Evolutionary conservation across 495 filamentous ascomycete species (phyloP).

Genomic region (Lindgomyces ingoldianus): DNA sequence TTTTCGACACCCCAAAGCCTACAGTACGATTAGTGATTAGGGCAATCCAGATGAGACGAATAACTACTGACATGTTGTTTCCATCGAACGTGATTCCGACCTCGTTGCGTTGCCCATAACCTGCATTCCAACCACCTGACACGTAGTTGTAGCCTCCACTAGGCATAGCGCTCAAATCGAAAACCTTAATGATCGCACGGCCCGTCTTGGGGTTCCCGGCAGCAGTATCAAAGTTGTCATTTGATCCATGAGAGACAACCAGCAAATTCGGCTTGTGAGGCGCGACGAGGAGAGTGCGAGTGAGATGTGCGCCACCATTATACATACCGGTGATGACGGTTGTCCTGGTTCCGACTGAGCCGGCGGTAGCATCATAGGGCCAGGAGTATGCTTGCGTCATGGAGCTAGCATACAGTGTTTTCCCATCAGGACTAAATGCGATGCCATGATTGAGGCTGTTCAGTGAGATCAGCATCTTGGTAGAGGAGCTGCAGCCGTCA

Average conservation of each 20-base stretch:
- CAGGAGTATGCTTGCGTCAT: conserved; percentile 30
- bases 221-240: conserved; percentile 29
- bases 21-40: neutral
- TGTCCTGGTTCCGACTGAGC: conserved; percentile 24
- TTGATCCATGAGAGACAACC: conserved; percentile 35
- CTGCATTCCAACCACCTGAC: conserved; percentile 12
- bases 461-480: conserved; percentile 30
- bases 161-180: conserved; percentile 27
- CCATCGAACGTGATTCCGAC: conserved; percentile 35
- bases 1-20: conserved; percentile 38
- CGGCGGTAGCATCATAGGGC: conserved; percentile 32
- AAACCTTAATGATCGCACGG: conserved; percentile 33
- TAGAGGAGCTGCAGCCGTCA: conserved; percentile 26
- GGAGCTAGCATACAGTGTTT: conserved; percentile 34
- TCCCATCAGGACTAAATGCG: conserved; percentile 29
- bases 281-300: conserved; percentile 26
- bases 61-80: conserved; percentile 24
- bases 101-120: conserved; percentile 34
- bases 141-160: conserved; percentile 31
- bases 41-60: neutral
- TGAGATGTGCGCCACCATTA: conserved; percentile 29
- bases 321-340: conserved; percentile 37
- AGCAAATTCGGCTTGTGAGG: conserved; percentile 22
- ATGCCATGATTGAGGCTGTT: conserved; percentile 39
- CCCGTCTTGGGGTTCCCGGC: conserved; percentile 16